Conservation (phyloP, 2,329 filamentous ascomycete species). For the Venturia effusa region DNA sequence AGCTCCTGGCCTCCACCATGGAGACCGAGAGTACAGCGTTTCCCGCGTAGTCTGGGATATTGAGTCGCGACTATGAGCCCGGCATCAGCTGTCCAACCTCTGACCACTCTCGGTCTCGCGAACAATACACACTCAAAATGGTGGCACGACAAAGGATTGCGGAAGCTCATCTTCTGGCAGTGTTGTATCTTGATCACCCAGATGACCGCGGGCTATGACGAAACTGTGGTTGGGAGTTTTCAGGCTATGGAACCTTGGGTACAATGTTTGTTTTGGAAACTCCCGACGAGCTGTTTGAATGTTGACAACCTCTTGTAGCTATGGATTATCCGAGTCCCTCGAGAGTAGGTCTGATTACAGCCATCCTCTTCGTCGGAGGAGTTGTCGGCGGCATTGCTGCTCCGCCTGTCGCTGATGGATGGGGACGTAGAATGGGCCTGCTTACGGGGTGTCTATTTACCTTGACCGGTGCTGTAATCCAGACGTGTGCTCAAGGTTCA, state of each 20-base stretch:
- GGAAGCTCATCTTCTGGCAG: conserved; percentile 3
- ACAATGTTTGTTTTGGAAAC: conserved; percentile 16
- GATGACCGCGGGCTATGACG: conserved; percentile 38
- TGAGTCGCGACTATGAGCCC: background rate
- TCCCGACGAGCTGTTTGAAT: conserved; percentile 14
- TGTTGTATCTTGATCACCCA: conserved; percentile 10
- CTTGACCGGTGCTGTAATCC: conserved; percentile 34
- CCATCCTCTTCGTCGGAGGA: conserved; percentile 40
- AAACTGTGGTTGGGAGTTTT: conserved; percentile 40
- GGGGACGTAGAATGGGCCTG: conserved; percentile 37
- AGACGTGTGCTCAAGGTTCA: conserved; percentile 36
- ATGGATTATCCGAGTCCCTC: background rate
- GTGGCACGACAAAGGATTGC: conserved; percentile 4
- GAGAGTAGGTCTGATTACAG: conserved; percentile 15
- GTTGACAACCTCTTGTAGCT: background rate
- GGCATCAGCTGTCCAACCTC: background rate
- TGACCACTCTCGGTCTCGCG: background rate
- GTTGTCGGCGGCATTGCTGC: conserved; percentile 37
- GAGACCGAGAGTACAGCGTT: background rate
- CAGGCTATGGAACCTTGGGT: conserved; percentile 37
- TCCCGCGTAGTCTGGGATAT: background rate
- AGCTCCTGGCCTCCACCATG: background rate
- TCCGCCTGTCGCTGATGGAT: conserved; percentile 37
- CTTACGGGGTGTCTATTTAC: conserved; percentile 37
- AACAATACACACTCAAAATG: background rate